Conservation (phyloP, 805 yeast species). For the Pichia paraexigua region DNA sequence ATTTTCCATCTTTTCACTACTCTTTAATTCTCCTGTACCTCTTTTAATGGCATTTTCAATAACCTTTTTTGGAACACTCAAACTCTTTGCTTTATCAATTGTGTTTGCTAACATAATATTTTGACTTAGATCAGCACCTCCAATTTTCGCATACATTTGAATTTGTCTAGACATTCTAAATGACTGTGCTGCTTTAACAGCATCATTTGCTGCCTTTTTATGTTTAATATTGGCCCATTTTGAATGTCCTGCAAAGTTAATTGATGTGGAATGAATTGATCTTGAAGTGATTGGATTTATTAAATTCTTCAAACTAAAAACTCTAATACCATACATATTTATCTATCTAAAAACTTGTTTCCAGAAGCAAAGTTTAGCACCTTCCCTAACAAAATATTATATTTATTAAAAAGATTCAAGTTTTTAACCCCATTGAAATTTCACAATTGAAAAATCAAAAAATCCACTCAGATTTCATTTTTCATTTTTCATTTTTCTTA, state of each 20-base stretch:
- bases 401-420: too few relatives aligned
- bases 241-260: constrained; percentile 68
- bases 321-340: not conserved
- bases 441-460: not conserved
- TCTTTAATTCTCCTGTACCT: constrained; percentile 61
- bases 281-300: not conserved
- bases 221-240: constrained; percentile 96
- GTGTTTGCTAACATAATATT: constrained; percentile 61
- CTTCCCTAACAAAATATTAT: too few relatives aligned
- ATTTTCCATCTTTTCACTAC: constrained; percentile 37
- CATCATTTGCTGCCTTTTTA: constrained; percentile 89
- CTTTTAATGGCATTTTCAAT: constrained; percentile 83
- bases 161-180: constrained; percentile 68
- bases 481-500: too few relatives aligned
- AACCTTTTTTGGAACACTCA: constrained; percentile 74
- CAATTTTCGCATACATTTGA: constrained; percentile 68
- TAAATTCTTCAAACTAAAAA: not conserved
- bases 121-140: constrained; percentile 53
- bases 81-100: constrained; percentile 67
- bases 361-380: too few relatives aligned
- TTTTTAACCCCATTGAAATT: not conserved
- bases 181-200: constrained; percentile 59
- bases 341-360: not conserved
- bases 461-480: too few relatives aligned
- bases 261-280: constrained; percentile 2